phyloP scores from a whole-genome alignment of 2,329 filamentous ascomycete genomes.

The Pseudogymnoascus verrucosus region DNA sequence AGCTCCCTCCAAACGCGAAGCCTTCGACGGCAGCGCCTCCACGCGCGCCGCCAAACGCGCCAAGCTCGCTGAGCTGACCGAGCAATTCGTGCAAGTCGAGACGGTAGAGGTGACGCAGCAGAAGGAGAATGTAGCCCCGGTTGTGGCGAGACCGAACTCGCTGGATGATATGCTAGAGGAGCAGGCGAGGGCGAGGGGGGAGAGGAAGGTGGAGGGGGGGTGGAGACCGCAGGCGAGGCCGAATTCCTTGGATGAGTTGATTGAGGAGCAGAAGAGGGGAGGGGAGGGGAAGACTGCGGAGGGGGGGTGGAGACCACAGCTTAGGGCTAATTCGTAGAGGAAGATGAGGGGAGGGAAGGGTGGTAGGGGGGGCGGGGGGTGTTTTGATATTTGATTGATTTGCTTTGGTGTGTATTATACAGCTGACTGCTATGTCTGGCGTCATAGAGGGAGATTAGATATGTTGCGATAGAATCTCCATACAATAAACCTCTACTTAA shows the following conservation, averaged over 20 bases:
- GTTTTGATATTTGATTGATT: not conserved
- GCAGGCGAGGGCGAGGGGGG: constrained; percentile 3
- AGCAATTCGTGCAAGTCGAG: not conserved
- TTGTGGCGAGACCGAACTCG: not conserved
- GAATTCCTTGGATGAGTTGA: not conserved
- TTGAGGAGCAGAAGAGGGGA: not conserved
- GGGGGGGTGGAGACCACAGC: constrained; percentile 2
- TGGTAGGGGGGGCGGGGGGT: not conserved
- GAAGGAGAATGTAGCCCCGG: not conserved
- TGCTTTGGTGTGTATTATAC: constrained; percentile 5
- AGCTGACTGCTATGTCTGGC: not conserved
- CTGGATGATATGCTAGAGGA: not conserved
- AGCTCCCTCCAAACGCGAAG: not conserved
- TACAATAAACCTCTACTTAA: not conserved
- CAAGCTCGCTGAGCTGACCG: not conserved
- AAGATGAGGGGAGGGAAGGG: not conserved
- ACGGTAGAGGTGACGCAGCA: not conserved
- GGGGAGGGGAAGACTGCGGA: not conserved
- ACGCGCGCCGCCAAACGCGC: not conserved
- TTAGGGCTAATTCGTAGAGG: not conserved
- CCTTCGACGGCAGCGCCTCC: not conserved
- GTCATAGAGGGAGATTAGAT: not conserved
- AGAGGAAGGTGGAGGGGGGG: not conserved
- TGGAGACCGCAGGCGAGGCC: not conserved
- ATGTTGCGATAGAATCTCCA: not conserved